Conservation (phyloP, 257 asterid genomes). For the Forsythia viridissima region DNA sequence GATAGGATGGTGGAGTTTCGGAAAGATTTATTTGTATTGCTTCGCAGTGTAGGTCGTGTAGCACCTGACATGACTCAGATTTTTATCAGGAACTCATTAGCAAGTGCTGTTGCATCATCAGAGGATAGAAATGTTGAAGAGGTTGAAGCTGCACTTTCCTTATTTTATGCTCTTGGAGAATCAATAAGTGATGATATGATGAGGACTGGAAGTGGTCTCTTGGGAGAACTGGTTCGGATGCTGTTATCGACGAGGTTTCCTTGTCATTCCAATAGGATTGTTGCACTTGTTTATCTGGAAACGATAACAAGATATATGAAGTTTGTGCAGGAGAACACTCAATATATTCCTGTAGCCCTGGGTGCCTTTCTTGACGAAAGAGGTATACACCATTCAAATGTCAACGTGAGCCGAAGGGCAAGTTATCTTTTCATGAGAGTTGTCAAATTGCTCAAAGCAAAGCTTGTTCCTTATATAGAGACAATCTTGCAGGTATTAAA, state of each 20-base stretch:
- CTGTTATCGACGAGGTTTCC: slow-evolving; percentile 82
- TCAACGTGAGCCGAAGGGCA: slow-evolving; percentile 76
- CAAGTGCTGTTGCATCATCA: slow-evolving; percentile 57
- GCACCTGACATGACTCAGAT: slow-evolving; percentile 82
- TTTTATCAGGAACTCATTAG: slow-evolving; percentile 76
- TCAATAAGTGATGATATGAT: slow-evolving; percentile 68
- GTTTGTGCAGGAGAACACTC: slow-evolving; percentile 76
- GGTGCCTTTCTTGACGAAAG: slow-evolving; percentile 92
- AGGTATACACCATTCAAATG: slow-evolving; percentile 88
- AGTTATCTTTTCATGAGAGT: slow-evolving; percentile 95
- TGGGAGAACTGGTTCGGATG: slow-evolving; percentile 75
- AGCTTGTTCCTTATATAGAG: slow-evolving; percentile 90
- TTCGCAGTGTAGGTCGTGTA: slow-evolving; percentile 80
- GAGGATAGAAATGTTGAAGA: slow-evolving; percentile 79
- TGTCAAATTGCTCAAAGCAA: slow-evolving; percentile 82
- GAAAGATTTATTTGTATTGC: slow-evolving; percentile 74
- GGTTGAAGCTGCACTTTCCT: slow-evolving; percentile 94
- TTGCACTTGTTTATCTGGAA: slow-evolving; percentile 86
- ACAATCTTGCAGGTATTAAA: slow-evolving; percentile 79
- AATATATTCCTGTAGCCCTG: slow-evolving; percentile 69
- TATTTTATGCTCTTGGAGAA: slow-evolving; percentile 86
- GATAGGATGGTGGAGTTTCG: slow-evolving; percentile 90
- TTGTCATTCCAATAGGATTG: slow-evolving; percentile 90
- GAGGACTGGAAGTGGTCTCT: slow-evolving; percentile 64
- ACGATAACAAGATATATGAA: slow-evolving; percentile 81